A percentile compares a stretch with the other conserved stretches of the same genome.
Evolutionary conservation across 768 basidiomycete species (phyloP).

Genomic region (Agaricus subrufescens): DNA sequence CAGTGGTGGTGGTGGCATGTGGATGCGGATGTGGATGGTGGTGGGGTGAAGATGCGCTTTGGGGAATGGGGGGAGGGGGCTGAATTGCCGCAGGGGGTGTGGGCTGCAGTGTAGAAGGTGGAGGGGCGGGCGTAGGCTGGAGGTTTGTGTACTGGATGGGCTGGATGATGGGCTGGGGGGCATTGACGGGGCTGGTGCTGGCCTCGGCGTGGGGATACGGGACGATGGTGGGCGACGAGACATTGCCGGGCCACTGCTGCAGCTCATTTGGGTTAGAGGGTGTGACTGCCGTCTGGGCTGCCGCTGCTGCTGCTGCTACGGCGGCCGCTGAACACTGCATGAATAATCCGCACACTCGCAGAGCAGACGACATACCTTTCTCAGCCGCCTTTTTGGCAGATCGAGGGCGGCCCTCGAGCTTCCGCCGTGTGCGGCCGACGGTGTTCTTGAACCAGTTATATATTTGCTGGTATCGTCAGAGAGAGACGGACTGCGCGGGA

Average conservation of each 20-base stretch:
- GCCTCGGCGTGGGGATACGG: conserved; percentile 36
- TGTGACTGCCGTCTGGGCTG: background rate
- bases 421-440: conserved; percentile 54
- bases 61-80: conserved; percentile 13
- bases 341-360: background rate
- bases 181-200: conserved; percentile 29
- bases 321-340: background rate
- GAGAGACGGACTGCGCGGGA: background rate
- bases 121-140: conserved; percentile 23
- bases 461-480: conserved; percentile 45
- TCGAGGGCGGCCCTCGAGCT: conserved; percentile 50
- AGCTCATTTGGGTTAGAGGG: conserved; percentile 5
- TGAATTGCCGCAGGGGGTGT: conserved; percentile 15
- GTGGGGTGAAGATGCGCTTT: conserved; percentile 16
- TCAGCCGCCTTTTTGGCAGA: conserved; percentile 48
- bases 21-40: conserved; percentile 12
- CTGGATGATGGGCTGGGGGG: conserved; percentile 24
- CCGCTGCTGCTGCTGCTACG: conserved; percentile 10
- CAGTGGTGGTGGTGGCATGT: conserved; percentile 4
- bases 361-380: conserved; percentile 31
- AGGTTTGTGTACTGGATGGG: conserved; percentile 40
- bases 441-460: conserved; percentile 77
- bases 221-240: conserved; percentile 29
- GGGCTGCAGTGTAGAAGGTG: conserved; percentile 20
- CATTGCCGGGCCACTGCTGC: conserved; percentile 35